Evolutionary conservation across 345 rosid species (phyloP).

Genomic region (Heritiera littoralis): DNA sequence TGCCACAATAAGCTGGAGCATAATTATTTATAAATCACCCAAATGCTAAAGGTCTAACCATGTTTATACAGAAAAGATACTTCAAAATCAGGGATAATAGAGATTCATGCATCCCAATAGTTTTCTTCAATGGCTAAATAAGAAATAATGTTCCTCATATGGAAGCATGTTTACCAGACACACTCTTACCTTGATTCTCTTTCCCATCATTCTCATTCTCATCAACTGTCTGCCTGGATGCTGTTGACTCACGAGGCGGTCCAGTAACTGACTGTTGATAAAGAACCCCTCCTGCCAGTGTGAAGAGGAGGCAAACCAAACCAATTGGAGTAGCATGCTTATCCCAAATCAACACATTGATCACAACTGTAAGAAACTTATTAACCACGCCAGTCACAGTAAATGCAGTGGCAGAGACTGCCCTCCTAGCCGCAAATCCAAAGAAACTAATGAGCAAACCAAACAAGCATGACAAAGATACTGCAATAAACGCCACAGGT

Average conservation of each 20-base stretch:
- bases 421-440: constrained; percentile 92
- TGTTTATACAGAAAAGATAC: neutral
- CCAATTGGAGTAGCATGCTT: constrained; percentile 94
- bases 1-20: neutral
- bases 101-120: neutral
- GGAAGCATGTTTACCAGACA: constrained; percentile 45
- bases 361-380: constrained; percentile 91
- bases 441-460: constrained; percentile 95
- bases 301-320: constrained; percentile 80
- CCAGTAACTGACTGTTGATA: constrained; percentile 94
- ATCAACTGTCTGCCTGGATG: constrained; percentile 35
- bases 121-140: neutral
- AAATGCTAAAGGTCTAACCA: neutral
- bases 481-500: constrained; percentile 58
- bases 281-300: constrained; percentile 82
- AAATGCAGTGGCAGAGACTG: constrained; percentile 92
- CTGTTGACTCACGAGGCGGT: constrained; percentile 38
- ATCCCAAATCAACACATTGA: constrained; percentile 95
- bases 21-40: neutral
- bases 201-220: constrained; percentile 40
- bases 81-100: neutral
- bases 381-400: constrained; percentile 98
- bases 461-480: constrained; percentile 83
- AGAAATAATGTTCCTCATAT: constrained; percentile 34
- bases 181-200: constrained; percentile 43